Evolutionary conservation across 495 filamentous ascomycete genomes (phyloP).

Genomic region (Thozetella sp.): DNA sequence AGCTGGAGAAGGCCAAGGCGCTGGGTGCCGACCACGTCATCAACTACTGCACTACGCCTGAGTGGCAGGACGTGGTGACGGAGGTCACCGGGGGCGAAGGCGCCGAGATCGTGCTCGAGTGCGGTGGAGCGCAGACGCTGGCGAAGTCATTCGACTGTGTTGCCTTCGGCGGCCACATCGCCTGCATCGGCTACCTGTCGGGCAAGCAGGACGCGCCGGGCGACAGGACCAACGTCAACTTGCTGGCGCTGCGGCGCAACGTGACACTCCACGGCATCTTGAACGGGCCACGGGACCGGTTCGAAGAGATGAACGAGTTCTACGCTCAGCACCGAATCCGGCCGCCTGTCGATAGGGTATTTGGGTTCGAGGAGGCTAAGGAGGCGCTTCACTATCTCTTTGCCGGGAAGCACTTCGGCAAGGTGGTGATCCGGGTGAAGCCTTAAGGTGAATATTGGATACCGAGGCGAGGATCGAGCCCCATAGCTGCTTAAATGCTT

Average conservation of each 20-base stretch:
- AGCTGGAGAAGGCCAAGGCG: constrained; percentile 36
- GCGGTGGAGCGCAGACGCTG: constrained; percentile 48
- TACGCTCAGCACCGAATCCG: constrained; percentile 23
- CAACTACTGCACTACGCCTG: constrained; percentile 42
- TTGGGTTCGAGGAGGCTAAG: constrained; percentile 29
- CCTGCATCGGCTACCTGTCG: constrained; percentile 43
- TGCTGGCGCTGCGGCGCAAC: constrained; percentile 31
- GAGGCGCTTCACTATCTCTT: constrained; percentile 44
- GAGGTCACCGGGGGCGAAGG: constrained; percentile 32
- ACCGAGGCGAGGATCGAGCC: not conserved
- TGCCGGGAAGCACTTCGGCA: constrained; percentile 36
- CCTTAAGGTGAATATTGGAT: not conserved
- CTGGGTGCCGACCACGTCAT: constrained; percentile 44
- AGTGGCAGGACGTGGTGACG: constrained; percentile 44
- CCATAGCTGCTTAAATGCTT: too few species aligned
- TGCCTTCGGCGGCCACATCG: constrained; percentile 44
- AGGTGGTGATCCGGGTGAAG: constrained; percentile 34
- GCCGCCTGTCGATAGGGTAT: constrained; percentile 30
- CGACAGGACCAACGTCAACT: constrained; percentile 32
- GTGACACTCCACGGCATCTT: constrained; percentile 30
- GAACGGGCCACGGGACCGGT: constrained; percentile 30
- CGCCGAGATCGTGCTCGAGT: constrained; percentile 51
- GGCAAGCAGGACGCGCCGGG: constrained; percentile 41
- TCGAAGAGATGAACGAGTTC: constrained; percentile 30
- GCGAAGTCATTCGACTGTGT: constrained; percentile 39